Evolutionary conservation across 352 stramenopile genomes (phyloP).

Genomic region (Pythium pyrilobum): DNA sequence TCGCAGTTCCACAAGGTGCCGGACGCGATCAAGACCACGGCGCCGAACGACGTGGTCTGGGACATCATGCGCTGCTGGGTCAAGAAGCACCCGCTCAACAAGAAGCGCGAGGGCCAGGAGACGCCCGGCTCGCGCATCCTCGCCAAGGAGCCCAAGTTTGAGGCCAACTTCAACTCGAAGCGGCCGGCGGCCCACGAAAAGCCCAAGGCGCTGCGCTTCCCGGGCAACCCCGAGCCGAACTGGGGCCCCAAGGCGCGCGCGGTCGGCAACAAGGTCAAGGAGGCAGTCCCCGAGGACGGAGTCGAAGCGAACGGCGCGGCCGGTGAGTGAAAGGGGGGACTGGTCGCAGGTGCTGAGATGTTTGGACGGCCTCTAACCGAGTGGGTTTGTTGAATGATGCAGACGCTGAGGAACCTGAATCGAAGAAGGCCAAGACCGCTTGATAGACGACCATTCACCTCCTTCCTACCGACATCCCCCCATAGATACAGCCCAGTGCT

Average conservation of each 20-base stretch:
- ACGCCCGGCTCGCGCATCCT: conserved; percentile 83
- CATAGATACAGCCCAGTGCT: conserved; percentile 4
- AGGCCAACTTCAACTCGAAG: conserved; percentile 82
- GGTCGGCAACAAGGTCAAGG: conserved; percentile 56
- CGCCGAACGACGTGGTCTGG: conserved; percentile 96
- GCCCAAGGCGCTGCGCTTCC: conserved; percentile 90
- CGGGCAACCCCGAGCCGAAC: conserved; percentile 94
- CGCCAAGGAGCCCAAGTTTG: conserved; percentile 72
- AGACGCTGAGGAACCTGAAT: conserved; percentile 57
- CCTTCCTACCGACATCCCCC: no score
- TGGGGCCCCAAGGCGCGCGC: conserved; percentile 94
- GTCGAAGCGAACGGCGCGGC: conserved; percentile 9
- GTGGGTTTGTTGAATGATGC: conserved; percentile 1
- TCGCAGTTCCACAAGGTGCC: conserved; percentile 99
- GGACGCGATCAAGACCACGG: conserved; percentile 97
- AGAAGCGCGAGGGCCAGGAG: conserved; percentile 80
- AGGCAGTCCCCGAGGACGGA: neutral
- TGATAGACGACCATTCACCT: conserved; percentile 22
- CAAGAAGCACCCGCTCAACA: conserved; percentile 91
- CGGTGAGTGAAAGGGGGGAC: conserved; percentile 19
- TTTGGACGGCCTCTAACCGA: no score
- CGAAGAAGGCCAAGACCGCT: conserved; percentile 74
- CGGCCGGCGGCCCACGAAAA: conserved; percentile 63
- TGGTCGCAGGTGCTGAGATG: neutral
- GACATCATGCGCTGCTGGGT: conserved; percentile 97